These are phyloP conservation scores for Elymus sibiricus DNA, from an alignment of 176 grass and related monocot species.

Conservation along the genomic window DNA sequence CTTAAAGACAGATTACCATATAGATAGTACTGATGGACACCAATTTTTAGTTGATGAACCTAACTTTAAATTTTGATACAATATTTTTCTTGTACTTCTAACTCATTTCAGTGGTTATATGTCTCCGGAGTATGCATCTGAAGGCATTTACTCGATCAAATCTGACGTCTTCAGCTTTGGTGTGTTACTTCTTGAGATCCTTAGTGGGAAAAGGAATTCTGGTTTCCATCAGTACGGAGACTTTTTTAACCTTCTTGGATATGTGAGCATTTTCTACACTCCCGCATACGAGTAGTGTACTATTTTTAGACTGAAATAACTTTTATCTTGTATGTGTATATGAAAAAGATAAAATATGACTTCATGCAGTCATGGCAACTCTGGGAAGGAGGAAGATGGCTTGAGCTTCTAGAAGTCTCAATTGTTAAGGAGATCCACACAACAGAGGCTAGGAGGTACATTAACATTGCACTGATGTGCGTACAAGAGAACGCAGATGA, in stretches of 20 bases:
- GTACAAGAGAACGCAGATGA: constrained; percentile 32
- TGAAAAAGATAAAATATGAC: background rate
- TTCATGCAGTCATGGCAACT: constrained; percentile 27
- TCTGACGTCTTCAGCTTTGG: constrained; percentile 45
- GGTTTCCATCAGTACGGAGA: constrained; percentile 1
- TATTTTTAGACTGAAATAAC: background rate
- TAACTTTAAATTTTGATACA: background rate
- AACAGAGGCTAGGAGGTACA: background rate
- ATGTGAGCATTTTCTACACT: constrained; percentile 6
- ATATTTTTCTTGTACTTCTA: background rate
- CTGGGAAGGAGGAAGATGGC: constrained; percentile 1
- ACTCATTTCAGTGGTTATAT: constrained; percentile 19
- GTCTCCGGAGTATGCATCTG: constrained; percentile 34
- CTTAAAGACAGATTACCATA: background rate
- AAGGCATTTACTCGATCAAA: constrained; percentile 39
- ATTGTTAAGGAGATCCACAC: background rate
- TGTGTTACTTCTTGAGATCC: constrained; percentile 42
- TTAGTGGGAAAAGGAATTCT: constrained; percentile 34
- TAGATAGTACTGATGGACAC: background rate
- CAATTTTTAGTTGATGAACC: background rate
- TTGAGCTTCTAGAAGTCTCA: constrained; percentile 15
- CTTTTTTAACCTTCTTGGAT: constrained; percentile 38
- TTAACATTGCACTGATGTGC: constrained; percentile 27
- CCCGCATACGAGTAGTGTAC: accelerated
- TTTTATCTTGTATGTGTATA: background rate